Base-by-base conservation (phyloP, 805 yeast species). In the Komagataella phaffii region DNA sequence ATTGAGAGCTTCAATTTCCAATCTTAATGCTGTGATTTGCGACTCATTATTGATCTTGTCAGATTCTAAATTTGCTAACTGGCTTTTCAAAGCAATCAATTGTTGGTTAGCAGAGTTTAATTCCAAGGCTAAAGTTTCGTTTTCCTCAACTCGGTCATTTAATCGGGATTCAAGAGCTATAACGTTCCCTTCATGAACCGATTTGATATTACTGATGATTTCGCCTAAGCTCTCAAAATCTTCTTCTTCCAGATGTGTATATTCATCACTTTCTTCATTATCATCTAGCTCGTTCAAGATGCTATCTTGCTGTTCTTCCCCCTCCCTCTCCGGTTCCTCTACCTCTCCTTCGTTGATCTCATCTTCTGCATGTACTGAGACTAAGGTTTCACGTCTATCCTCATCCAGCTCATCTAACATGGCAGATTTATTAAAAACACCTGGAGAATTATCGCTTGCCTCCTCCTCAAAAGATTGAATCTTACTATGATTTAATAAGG, bases 311-410 rank as follows among this genome's bases (percentile, higher is more conserved):
- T 56, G 56, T 17, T 57, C 49, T 19, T 56, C 57, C 4, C 52
- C 59, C n/a, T 56, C 56, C 18, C 54, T n/a, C 36, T 48, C 4
- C 45, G 23, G 21, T 19, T n/a, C 21, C 17, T 17, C 8, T 12
- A 61, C 58, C 49, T 61, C 64, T 7, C 60, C 64, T 18, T 49
- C 24, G 12, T 14, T 23, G 17, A 3, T 24, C 47, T 40, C 46
- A 17, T 43, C 47, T 19, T 45, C 47, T 8, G 21, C 45, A 21
- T 49, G 46, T 17, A 49, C 23, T 6, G 45, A 17, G 3, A 36
- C 45, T 36, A 30, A 40, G 6, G 23, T 19, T 6, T 24, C 23
- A 17, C 18, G 50, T 12, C 23, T 17, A 6, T 40, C 46, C 7
- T 24, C 19, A 23, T 36, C 24, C 49, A 12, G 17, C 24, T 23